Base-by-base conservation (phyloP, 1,284 basidiomycete species). In the Cryptococcus jaspeensis region DNA sequence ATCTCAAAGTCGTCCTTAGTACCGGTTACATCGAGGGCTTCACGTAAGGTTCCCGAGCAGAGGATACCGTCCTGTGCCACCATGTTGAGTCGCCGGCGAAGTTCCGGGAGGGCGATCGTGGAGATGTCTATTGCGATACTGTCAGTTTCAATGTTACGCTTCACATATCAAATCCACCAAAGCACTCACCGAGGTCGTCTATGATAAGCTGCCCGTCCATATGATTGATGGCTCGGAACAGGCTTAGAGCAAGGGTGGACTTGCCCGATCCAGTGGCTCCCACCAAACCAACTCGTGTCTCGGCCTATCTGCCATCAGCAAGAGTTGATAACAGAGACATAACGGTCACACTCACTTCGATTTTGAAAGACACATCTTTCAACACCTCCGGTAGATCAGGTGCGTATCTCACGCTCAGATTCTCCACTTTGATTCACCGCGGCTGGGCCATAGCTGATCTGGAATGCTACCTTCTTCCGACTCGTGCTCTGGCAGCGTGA, bases 201-300 rank as follows among this genome's bases (percentile, higher is more conserved):
- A 94, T 87, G 44, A 80, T 76, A 59, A 92, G 87, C 9, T 65
- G 72, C 0, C 91, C 91, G 0, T 76, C 67, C 39, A 80, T 76
- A 7, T 87, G 73, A 70, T 89, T 86, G 37, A 88, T 83, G 44
- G 86, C 84, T 28, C 89, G 85, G 75, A 92, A 86, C 18, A 93
- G 79, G 1, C 75, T 75, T 32, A 78, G 85, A 36, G 92, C 79
- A 12, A 92, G 75, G 1, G 88, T 89, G 52, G 84, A 86, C 77
- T 92, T 92, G 35, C 89, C 86, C 63, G 75, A 69, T 16, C 69
- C 75, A 0, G 87, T 89, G 7, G 87, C 77, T 9, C 88, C 88
- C 18, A 90, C 86, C 38, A 91, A 82, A 7, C 88, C 88, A 57
- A 92, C 84, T 75, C 90, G 89, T 71, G 89, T 84, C 1, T 89